A percentile compares a stretch with the other conserved stretches of the same genome.
Evolutionary conservation across 2,329 filamentous ascomycete species (phyloP).

Genomic region (Xylariaceae sp.): DNA sequence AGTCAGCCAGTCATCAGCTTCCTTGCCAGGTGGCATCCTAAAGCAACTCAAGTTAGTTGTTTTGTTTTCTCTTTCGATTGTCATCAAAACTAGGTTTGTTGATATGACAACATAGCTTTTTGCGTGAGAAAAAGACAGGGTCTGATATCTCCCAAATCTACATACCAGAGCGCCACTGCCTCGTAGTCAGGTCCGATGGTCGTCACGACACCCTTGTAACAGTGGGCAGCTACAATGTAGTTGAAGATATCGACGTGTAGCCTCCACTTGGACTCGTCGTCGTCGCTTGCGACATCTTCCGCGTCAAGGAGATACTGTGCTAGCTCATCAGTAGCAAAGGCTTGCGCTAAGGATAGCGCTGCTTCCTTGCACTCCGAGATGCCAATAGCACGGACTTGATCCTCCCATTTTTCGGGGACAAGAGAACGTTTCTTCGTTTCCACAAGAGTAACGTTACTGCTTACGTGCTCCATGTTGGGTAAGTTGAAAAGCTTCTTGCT

Average conservation of each 20-base stretch:
- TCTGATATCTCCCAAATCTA: slow-evolving; percentile 24
- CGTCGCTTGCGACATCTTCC: slow-evolving; percentile 67
- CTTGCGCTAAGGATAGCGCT: slow-evolving; percentile 73
- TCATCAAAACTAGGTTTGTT: not conserved
- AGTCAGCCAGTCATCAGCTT: slow-evolving; percentile 76
- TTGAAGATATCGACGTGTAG: slow-evolving; percentile 79
- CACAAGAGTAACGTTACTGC: slow-evolving; percentile 36
- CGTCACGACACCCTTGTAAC: slow-evolving; percentile 74
- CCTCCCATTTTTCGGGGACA: slow-evolving; percentile 58
- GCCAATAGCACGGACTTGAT: slow-evolving; percentile 65
- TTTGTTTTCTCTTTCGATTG: not conserved
- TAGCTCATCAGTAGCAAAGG: slow-evolving; percentile 77
- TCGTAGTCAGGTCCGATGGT: slow-evolving; percentile 78
- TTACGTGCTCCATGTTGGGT: slow-evolving; percentile 53
- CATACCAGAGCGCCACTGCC: slow-evolving; percentile 79
- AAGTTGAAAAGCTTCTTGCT: slow-evolving; percentile 29
- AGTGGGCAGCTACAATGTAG: slow-evolving; percentile 78
- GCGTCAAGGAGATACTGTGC: slow-evolving; percentile 77
- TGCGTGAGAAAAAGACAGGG: not conserved
- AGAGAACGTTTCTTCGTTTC: slow-evolving; percentile 51
- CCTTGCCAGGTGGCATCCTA: slow-evolving; percentile 77
- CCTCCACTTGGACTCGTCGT: slow-evolving; percentile 73
- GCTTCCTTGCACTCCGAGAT: slow-evolving; percentile 74
- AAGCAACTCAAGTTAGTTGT: slow-evolving; percentile 15
- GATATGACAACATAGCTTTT: not conserved